Base-by-base conservation (phyloP, 352 stramenopile genomes). In the Pythium brachiatum region DNA sequence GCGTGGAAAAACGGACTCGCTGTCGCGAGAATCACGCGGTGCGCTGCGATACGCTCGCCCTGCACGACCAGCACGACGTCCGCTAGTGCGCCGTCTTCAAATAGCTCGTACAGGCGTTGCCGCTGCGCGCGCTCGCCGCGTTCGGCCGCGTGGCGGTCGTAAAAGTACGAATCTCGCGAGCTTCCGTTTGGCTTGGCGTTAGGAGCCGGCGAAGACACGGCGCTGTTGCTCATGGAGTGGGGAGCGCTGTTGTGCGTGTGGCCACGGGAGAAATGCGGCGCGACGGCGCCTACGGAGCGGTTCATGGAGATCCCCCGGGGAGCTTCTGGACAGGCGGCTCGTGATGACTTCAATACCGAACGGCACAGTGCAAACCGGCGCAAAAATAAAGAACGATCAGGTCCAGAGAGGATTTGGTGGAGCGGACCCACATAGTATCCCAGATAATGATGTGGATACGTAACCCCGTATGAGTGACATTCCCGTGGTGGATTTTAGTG, bases 1-100 rank as follows among this genome's bases (percentile, higher is more conserved):
- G 83, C 83, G 53, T 78, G 70, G 62, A 92, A 92, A 56, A 89
- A 92, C 13, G 80, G 79, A 57, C 81, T 89, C 21, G 76, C 75
- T 2, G 70, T 69, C 38, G 81, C 81, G 7, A 92, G 65, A 31
- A 92, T 64, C 25, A 92, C 68, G 41, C 83, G 79, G 55, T 92
- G 83, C 4, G 78, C 83, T 11, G 72, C 69, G 26, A 90, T 69
- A 25, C 70, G 44, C 31, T 82, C 66, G 26, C 64, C 60, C 34
- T 83, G 70, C 39, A 92, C 70, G 23, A 90, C 58, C 13, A 92
- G 71, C 55, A 72, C 69, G 46, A 92, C 83, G 62, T 92, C 81
- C 6, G 79, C 88, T 41, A 92, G 79, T 29, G 85, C 55, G 39
- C 57, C 53, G 0, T 59, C 64, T 52, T 84, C 57, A 31, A 74